Base-by-base conservation (phyloP, 306 rosid species). In the Casuarina cunninghamiana region DNA sequence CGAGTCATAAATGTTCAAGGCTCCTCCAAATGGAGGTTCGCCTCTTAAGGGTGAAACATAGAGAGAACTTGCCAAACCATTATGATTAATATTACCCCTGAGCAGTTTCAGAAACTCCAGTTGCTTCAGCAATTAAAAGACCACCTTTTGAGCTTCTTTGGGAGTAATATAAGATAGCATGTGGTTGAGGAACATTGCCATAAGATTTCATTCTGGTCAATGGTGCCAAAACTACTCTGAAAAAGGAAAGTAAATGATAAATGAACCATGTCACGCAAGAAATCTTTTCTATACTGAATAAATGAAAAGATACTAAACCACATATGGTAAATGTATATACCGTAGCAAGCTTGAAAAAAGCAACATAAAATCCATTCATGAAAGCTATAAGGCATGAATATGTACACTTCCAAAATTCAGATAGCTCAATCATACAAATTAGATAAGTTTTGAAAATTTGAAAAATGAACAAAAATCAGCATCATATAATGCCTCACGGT, bases 151-250 rank as follows among this genome's bases (percentile, higher is more conserved):
- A 19, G 12, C 84, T 53, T 57, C 90, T 84, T 78, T 87, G 88
- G 11, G 84, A 78, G 39, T 86, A 86, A 55, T 81, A 86, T 45
- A 86, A 50, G 48, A 54, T n/a, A 69, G 86, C 84, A 71, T 86
- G 90, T 3, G 82, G 86, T 71, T 86, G 90, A 11, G 90, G 83
- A 42, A 79, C 72, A 69, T 75, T 53, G 62, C 39, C 19, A 50
- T 69, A 77, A 8, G 86, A 87, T 45, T 86, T 81, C 42, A 4
- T n/a, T 71, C 88, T 61, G 4, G 72, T 41, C 53, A 87, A 43
- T 17, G 90, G 90, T 2, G 88, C 84, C 81, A 87, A 84, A 41
- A 87, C 86, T 65, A 83, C 55, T 69, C 87, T 86, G 85, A 13
- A 68, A 63, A 10, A 0, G 3, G 3, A n/a, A 53, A 35, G 5